phyloP scores from a whole-genome alignment of 495 filamentous ascomycete species.

The Xylaria scruposa region DNA sequence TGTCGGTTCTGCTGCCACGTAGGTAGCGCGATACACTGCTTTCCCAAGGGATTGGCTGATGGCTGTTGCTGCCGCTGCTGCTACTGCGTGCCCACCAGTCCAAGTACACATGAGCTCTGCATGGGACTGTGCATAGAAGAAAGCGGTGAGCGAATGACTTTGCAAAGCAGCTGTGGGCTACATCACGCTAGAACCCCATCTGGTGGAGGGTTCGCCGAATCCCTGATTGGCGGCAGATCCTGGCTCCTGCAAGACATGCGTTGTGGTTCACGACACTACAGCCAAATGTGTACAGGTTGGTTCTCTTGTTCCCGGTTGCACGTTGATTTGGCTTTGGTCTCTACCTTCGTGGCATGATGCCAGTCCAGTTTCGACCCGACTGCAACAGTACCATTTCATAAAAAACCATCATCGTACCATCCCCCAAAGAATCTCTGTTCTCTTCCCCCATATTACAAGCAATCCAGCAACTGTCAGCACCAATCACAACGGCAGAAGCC shows the following conservation, averaged over 20 bases:
- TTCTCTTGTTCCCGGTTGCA: background rate
- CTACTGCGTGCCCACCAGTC: conserved; percentile 9
- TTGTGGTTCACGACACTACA: conserved; percentile 1
- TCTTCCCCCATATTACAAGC: background rate
- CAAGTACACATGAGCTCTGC: conserved; percentile 6
- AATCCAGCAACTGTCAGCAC: background rate
- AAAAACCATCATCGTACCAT: conserved; percentile 22
- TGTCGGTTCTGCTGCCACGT: conserved; percentile 21
- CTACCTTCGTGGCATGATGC: conserved; percentile 15
- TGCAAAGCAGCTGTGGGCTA: conserved; percentile 4
- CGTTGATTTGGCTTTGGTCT: conserved; percentile 1
- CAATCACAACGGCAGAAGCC: conserved; percentile 13
- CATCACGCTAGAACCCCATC: conserved; percentile 12
- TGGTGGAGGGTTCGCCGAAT: conserved; percentile 9
- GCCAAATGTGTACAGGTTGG: background rate
- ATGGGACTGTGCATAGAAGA: conserved; percentile 17
- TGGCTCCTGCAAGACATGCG: conserved; percentile 26
- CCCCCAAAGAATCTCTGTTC: background rate
- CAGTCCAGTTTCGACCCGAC: conserved; percentile 21
- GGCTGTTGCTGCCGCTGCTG: background rate
- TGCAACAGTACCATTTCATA: conserved; percentile 10
- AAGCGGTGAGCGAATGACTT: conserved; percentile 25
- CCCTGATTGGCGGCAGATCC: conserved; percentile 15
- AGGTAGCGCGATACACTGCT: conserved; percentile 19
- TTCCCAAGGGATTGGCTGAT: conserved; percentile 23